Evolutionary conservation across 495 filamentous ascomycete genomes (phyloP).

Genomic region (Penicillium taxi): DNA sequence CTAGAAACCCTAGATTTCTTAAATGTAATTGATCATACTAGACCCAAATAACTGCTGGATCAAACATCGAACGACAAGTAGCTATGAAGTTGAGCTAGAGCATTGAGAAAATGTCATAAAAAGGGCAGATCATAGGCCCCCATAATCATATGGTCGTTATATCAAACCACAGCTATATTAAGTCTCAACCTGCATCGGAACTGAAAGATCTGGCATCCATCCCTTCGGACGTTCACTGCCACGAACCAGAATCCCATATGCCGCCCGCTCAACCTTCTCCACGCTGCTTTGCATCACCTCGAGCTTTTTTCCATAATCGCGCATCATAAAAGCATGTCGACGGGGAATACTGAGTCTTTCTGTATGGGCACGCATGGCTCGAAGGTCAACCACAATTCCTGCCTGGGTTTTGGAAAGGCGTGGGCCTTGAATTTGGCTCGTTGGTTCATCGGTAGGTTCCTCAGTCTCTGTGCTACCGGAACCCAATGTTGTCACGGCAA

Average conservation of each 20-base stretch:
- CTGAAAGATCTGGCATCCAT: constrained; percentile 78
- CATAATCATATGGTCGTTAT: too few species aligned
- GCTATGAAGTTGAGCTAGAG: too few species aligned
- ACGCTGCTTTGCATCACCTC: constrained; percentile 82
- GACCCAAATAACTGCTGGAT: too few species aligned
- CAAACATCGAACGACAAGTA: too few species aligned
- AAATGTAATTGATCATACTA: too few species aligned
- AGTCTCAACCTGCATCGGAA: constrained; percentile 37
- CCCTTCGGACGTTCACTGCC: constrained; percentile 85
- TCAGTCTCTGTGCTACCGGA: constrained; percentile 21
- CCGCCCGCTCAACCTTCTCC: constrained; percentile 84
- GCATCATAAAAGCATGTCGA: constrained; percentile 40
- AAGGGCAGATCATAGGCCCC: too few species aligned
- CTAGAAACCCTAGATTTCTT: too few species aligned
- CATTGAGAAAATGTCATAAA: too few species aligned
- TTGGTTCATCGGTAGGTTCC: constrained; percentile 9
- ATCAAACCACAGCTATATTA: too few species aligned
- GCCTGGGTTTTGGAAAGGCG: constrained; percentile 21
- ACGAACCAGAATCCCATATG: constrained; percentile 77
- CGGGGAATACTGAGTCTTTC: constrained; percentile 56
- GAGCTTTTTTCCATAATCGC: constrained; percentile 66
- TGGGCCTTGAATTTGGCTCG: neutral
- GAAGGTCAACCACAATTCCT: constrained; percentile 62
- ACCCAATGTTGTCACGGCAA: constrained; percentile 63
- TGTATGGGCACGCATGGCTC: constrained; percentile 61